Evolutionary conservation across 208 protist genomes (phyloP), one percentile per base, ranked within the genome.

Genomic region (Wallacemonas sp.): DNA sequence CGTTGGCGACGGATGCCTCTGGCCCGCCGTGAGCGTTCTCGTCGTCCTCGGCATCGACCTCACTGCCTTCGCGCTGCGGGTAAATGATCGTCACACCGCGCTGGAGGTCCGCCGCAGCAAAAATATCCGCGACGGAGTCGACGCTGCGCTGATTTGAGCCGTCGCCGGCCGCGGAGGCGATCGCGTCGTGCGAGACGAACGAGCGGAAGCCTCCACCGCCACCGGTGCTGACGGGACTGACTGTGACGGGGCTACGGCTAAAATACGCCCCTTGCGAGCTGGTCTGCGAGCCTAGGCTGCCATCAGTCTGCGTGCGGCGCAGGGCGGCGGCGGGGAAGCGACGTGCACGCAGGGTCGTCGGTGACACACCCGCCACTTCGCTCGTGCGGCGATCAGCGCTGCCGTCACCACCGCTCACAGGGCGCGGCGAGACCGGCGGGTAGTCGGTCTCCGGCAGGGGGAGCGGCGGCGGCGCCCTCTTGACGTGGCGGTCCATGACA

Each of bases 21-120:
- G 57, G 63, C 21, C 63, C 73, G 17, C 29, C 70, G n/a, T 12
- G 45, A 15, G 68, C 68, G 37, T 34, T 30, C 13, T 22, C 39
- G 29, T 38, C 24, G 22, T 39, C 39, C 39, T 58, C 65, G 4
- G 30, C 61, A 17, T 76, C 72, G 4, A 46, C 41, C 10, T 38
- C 60, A 26, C 68, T 76, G 44, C 41, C 57, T 21, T 33, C 21
- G 3, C 32, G 45, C 29, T 63, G 66, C 8, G 80, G 78, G 48
- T 75, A 83, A 60, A 83, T 76, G 27, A 85, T 44, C 12, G 78
- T 77, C 50, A 87, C 71, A 17, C 71, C 66, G 58, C 44, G 66
- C 64, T 30, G 55, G 37, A 60, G 38, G 12, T 48, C 44, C 2
- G 52, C 19, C 2, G 63, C 34, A 5, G 65, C 34, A n/a, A 57